Percentiles rank a stretch among this genome's conserved stretches.
Conservation (phyloP, 192 early-diverging fungal genomes). For the Fimicolochytrium jonesii region DNA sequence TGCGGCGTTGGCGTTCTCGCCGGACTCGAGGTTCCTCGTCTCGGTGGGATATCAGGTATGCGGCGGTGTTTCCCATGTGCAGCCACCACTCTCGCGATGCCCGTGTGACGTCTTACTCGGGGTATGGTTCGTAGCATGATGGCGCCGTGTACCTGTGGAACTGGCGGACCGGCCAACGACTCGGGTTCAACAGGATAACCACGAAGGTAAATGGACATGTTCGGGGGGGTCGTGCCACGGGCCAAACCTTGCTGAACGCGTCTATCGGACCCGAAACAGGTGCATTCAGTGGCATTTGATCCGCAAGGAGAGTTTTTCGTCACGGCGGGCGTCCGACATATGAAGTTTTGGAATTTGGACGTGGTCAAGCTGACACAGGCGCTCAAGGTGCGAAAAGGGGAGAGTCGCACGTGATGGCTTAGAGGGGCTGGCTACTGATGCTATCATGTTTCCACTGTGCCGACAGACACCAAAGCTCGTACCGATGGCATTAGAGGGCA, state of each 20-base stretch:
- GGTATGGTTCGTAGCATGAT: slow-evolving; percentile 57
- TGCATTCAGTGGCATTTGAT: slow-evolving; percentile 59
- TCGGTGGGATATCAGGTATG: slow-evolving; percentile 72
- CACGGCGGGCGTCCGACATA: slow-evolving; percentile 71
- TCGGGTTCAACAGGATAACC: slow-evolving; percentile 63
- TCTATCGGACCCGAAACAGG: too few relatives aligned
- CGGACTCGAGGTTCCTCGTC: slow-evolving; percentile 61
- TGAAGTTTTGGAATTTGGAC: slow-evolving; percentile 79
- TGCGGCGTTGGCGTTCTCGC: slow-evolving; percentile 63
- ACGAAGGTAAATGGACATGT: slow-evolving; percentile 42
- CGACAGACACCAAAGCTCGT: background rate
- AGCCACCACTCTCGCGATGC: background rate
- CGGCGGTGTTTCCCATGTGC: background rate
- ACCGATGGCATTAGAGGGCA: slow-evolving; percentile 51
- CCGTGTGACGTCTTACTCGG: background rate
- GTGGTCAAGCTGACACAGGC: slow-evolving; percentile 25
- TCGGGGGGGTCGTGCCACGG: too few relatives aligned
- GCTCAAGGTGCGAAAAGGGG: slow-evolving; percentile 18
- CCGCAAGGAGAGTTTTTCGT: slow-evolving; percentile 64
- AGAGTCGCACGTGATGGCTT: background rate
- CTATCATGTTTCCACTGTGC: background rate
- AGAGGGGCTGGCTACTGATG: background rate
- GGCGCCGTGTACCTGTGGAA: slow-evolving; percentile 82
- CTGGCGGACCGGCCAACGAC: slow-evolving; percentile 57
- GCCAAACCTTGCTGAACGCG: too few relatives aligned